A percentile compares a stretch with the other conserved stretches of the same genome.
Evolutionary conservation across 257 asterid species (phyloP).

Genomic region (Ophiorrhiza pumila): DNA sequence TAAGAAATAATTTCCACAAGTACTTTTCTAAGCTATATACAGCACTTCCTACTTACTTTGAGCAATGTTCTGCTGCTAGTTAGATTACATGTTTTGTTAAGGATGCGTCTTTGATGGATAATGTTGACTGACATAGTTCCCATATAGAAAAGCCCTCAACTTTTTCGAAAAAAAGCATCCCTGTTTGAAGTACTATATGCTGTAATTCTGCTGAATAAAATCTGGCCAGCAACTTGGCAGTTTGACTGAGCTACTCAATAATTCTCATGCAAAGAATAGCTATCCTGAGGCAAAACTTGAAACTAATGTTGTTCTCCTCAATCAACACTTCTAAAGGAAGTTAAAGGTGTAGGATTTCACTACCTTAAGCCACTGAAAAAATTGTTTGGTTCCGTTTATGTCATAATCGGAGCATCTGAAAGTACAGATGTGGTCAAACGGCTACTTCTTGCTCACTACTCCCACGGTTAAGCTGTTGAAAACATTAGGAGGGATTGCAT

Average conservation of each 20-base stretch:
- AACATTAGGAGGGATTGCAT: conserved; percentile 28
- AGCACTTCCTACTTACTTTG: neutral
- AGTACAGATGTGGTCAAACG: conserved; percentile 5
- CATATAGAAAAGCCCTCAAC: neutral
- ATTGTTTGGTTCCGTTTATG: neutral
- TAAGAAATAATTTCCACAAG: too few species aligned
- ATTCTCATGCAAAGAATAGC: neutral
- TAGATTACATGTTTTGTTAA: neutral
- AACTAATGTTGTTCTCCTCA: neutral
- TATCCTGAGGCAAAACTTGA: neutral
- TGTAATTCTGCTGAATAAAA: neutral
- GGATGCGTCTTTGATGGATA: neutral
- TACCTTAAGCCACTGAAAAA: conserved; percentile 35
- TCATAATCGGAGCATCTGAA: neutral
- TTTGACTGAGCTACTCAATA: neutral
- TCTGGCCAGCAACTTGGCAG: neutral
- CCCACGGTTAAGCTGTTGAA: conserved; percentile 22
- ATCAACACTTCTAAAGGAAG: conserved; percentile 9
- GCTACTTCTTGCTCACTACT: conserved; percentile 22
- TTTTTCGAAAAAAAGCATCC: too few species aligned
- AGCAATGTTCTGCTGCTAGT: neutral
- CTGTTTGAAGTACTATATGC: neutral
- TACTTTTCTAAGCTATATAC: too few species aligned
- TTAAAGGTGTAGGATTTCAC: too few species aligned
- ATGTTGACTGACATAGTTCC: neutral